Percentiles rank a stretch among this genome's conserved stretches.
These are phyloP conservation scores for Creolimax fragrantissima DNA, from an alignment of 78 protist species.

Conservation along the genomic window DNA sequence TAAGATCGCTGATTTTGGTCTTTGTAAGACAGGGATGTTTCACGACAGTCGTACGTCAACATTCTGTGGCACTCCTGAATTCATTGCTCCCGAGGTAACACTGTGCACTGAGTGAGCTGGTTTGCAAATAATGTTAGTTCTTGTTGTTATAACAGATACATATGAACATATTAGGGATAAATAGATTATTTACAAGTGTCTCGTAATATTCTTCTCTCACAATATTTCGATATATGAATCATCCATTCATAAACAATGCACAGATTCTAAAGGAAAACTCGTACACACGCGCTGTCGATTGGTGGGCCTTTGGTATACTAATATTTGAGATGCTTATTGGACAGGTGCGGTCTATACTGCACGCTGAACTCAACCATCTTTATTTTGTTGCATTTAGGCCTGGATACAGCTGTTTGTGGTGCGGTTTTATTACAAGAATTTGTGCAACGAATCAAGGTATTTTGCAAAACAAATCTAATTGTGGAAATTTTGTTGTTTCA, in stretches of 20 bases:
- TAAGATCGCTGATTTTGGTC: conserved; percentile 80
- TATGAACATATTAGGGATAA: no score
- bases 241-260: conserved; percentile 48
- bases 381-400: not conserved
- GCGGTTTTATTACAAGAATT: no score
- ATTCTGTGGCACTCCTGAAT: conserved; percentile 92
- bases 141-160: no score
- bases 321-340: conserved; percentile 45
- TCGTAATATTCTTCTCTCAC: no score
- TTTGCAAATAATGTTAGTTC: no score
- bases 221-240: no score
- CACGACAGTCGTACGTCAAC: conserved; percentile 41
- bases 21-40: conserved; percentile 53
- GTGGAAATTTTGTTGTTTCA: not conserved
- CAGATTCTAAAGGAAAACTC: conserved; percentile 55
- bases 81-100: conserved; percentile 51
- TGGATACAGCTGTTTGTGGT: not conserved
- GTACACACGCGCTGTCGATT: conserved; percentile 56
- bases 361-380: not conserved
- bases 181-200: no score
- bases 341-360: not conserved
- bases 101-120: no score
- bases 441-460: no score
- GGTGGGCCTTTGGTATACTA: conserved; percentile 50
- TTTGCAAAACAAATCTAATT: no score